These are phyloP conservation scores for Dictyostelium firmibasis DNA, from an alignment of 78 protist genomes.

Conservation along the genomic window DNA sequence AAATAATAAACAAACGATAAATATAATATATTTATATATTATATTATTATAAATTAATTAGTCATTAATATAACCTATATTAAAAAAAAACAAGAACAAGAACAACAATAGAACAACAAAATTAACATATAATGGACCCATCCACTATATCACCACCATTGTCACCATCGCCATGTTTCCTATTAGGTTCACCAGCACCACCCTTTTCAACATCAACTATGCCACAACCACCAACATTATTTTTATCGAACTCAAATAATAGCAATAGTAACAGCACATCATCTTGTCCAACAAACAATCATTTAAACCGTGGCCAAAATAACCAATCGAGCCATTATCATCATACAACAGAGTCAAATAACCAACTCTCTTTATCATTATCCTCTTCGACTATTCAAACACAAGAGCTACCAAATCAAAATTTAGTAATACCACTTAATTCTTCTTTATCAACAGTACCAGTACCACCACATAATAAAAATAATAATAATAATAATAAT, in stretches of 20 bases:
- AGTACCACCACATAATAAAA: slow-evolving; percentile 1
- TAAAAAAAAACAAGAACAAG: neutral
- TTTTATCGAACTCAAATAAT: slow-evolving; percentile 14
- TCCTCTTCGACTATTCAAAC: slow-evolving; percentile 10
- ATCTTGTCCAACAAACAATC: neutral
- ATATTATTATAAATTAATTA: too few species aligned
- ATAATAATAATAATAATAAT: neutral
- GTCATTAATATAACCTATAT: too few species aligned
- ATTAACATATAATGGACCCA: neutral
- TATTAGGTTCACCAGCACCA: slow-evolving; percentile 74
- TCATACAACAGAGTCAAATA: neutral
- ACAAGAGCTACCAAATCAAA: slow-evolving; percentile 36
- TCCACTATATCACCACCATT: slow-evolving; percentile 50
- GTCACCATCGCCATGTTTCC: slow-evolving; percentile 59
- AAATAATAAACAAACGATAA: too few species aligned
- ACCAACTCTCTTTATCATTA: neutral
- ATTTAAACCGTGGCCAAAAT: neutral
- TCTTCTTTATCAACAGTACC: slow-evolving; percentile 35
- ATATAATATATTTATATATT: too few species aligned
- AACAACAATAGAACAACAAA: neutral
- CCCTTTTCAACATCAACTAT: slow-evolving; percentile 23
- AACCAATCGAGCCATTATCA: neutral
- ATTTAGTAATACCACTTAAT: neutral
- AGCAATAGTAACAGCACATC: neutral
- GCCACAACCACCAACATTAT: slow-evolving; percentile 55